Base-by-base conservation (phyloP, 805 yeast species). In the Pichia nanzhaoensis region DNA sequence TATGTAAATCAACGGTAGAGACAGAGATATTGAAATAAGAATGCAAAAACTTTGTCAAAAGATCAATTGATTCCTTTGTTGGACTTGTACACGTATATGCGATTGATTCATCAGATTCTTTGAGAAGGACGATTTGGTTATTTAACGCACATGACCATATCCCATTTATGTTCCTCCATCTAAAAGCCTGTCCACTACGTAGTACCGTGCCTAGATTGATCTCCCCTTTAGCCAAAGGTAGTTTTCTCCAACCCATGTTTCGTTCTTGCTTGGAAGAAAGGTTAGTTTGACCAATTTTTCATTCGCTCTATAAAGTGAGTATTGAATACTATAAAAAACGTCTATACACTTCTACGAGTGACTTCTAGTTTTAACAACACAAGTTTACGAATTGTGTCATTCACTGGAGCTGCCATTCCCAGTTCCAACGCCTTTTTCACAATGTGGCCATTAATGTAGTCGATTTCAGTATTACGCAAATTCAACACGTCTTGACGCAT, bases 141-240 rank as follows among this genome's bases (percentile, higher is more conserved):
- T 68, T 61, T 20, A 78, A 59, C 0, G 87, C 73, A 49, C 83
- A 80, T 0, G 85, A 71, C 88, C 88, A 91, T 8, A 73, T 69
- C 41, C 69, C 70, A 49, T 78, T 72, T 39, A 75, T 68, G 47
- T 73, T 74, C 55, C 80, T 80, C 95, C 95, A 86, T 43, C 80
- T 59, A 56, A 87, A 87, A 0, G 95, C 80, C 65, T 87, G 96
- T 1, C 96, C 96, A 57, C 95, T 84, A 36, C 93, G 67, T 24
- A 87, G 67, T 0, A 87, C 90, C 34, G 77, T 75, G 4, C 78
- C 62, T 4, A 87, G 62, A n/a, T 73, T 63, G 1, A 85, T 66
- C 52, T 86, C 93, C 39, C 47, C 53, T n/a, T 56, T 56, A 12
- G 54, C 53, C 5, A 61, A 17, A 18, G 41, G 49, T 18, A 64